Evolutionary conservation across 768 basidiomycete species (phyloP).

Genomic region (Rhizopogon rudus): DNA sequence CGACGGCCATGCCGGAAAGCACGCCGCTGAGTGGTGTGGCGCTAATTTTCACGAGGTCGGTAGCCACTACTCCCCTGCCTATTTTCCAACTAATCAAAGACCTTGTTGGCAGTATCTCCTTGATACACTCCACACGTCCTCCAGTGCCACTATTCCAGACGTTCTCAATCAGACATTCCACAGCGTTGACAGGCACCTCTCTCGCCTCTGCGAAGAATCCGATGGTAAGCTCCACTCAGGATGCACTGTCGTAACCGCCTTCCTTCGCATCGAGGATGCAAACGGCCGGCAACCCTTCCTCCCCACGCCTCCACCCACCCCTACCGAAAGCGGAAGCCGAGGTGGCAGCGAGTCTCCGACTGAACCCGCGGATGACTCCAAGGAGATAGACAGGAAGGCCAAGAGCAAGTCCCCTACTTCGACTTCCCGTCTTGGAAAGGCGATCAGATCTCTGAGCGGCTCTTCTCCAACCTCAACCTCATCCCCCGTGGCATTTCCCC

Average conservation of each 20-base stretch:
- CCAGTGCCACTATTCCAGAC: constrained; percentile 68
- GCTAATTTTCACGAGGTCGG: constrained; percentile 87
- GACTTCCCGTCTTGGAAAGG: constrained; percentile 50
- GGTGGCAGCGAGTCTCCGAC: constrained; percentile 38
- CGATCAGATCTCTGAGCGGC: constrained; percentile 41
- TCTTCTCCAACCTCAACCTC: constrained; percentile 14
- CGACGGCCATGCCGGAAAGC: constrained; percentile 97
- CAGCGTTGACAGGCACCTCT: constrained; percentile 79
- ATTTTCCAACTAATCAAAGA: constrained; percentile 5
- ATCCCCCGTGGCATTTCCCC: background rate
- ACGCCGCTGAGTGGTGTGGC: constrained; percentile 99
- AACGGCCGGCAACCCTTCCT: constrained; percentile 71
- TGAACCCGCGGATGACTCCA: constrained; percentile 25
- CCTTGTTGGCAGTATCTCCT: constrained; percentile 51
- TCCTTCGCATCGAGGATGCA: constrained; percentile 85
- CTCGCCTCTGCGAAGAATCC: constrained; percentile 78
- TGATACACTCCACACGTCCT: constrained; percentile 56
- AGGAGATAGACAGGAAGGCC: constrained; percentile 38
- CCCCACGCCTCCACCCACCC: constrained; percentile 25
- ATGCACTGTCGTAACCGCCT: constrained; percentile 95
- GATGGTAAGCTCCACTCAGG: constrained; percentile 94
- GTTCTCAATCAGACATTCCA: constrained; percentile 93
- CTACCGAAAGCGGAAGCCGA: constrained; percentile 19
- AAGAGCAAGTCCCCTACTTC: constrained; percentile 35
- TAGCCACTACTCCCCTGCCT: background rate